phyloP scores from a whole-genome alignment of 2,329 filamentous ascomycete species.

The Aspergillus glaucus region DNA sequence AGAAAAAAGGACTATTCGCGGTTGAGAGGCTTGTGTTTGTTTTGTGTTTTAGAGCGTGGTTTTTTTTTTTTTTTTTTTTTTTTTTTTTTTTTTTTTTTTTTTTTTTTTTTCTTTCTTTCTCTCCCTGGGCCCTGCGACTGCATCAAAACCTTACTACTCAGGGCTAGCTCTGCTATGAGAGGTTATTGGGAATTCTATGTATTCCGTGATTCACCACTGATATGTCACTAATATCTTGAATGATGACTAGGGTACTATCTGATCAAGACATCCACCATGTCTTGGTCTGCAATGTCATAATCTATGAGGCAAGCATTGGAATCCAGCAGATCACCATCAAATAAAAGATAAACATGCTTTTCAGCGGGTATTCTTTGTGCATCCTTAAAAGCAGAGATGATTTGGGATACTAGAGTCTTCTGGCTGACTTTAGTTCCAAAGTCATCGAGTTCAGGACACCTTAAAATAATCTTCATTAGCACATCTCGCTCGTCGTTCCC shows the following conservation, averaged over 20 bases:
- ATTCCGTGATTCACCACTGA: background rate
- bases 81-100: no score
- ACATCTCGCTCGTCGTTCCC: slow-evolving; percentile 20
- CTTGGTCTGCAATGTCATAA: slow-evolving; percentile 67
- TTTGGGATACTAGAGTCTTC: slow-evolving; percentile 54
- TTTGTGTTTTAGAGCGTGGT: no score
- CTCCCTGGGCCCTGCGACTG: no score
- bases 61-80: no score
- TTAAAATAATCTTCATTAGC: slow-evolving; percentile 44
- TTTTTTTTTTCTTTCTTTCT: no score
- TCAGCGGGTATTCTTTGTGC: slow-evolving; percentile 47
- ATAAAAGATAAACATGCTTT: slow-evolving; percentile 56
- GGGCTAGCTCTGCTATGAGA: no score
- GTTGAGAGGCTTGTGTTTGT: no score
- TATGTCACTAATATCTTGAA: no score
- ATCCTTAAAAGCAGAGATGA: slow-evolving; percentile 58
- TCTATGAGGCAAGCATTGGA: slow-evolving; percentile 56
- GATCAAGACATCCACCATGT: slow-evolving; percentile 68
- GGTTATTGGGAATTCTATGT: background rate
- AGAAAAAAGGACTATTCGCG: no score
- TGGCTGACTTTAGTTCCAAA: slow-evolving; percentile 42
- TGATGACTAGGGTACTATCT: slow-evolving; percentile 29
- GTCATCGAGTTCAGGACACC: slow-evolving; percentile 46
- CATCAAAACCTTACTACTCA: no score
- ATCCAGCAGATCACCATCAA: slow-evolving; percentile 69